Evolutionary conservation across 352 stramenopile species (phyloP).

Genomic region (Globisporangium uncinulatum): DNA sequence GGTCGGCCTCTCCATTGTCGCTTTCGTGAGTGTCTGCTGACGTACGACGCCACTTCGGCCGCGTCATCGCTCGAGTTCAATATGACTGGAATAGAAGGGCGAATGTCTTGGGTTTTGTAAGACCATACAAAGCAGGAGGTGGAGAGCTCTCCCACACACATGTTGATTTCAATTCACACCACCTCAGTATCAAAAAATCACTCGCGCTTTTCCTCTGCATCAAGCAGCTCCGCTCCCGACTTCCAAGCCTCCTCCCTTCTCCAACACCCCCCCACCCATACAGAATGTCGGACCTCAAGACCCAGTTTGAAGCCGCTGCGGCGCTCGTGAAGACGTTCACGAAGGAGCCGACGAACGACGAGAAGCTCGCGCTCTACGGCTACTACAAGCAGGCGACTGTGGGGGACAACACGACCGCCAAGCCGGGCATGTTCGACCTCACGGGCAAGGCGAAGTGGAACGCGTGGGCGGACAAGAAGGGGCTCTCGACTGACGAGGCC

Average conservation of each 20-base stretch:
- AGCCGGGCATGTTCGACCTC: conserved; percentile 85
- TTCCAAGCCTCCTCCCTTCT: not conserved
- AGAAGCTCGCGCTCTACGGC: conserved; percentile 89
- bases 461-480: conserved; percentile 85
- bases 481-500: conserved; percentile 73
- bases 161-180: no score
- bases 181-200: not conserved
- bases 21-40: not conserved
- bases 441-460: conserved; percentile 87
- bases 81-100: no score
- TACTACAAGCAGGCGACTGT: conserved; percentile 89
- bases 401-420: conserved; percentile 78
- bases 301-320: conserved; percentile 78
- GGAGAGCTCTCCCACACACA: not conserved
- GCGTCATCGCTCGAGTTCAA: not conserved
- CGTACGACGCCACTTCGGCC: not conserved
- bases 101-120: not conserved
- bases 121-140: not conserved
- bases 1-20: no score
- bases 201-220: conserved; percentile 12
- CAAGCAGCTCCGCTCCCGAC: conserved; percentile 3
- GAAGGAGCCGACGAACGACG: conserved; percentile 78
- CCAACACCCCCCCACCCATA: not conserved
- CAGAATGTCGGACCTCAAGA: conserved; percentile 79
- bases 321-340: conserved; percentile 78